Base-by-base conservation (phyloP, 1,284 basidiomycete species). In the Chiua sp. region DNA sequence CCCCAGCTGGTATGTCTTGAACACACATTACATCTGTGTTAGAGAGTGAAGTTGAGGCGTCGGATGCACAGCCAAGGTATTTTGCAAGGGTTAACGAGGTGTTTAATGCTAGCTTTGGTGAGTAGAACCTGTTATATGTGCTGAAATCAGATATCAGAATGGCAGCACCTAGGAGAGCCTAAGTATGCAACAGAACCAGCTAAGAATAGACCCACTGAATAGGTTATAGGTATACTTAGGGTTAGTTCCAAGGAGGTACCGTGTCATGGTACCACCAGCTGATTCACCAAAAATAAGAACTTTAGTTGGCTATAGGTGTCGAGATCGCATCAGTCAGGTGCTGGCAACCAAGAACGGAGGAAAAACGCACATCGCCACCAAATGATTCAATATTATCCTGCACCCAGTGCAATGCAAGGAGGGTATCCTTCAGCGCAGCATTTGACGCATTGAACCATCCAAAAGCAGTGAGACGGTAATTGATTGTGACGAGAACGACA, bases 401-500 rank as follows among this genome's bases (percentile, higher is more conserved):
- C 11, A 76, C 71, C 75, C 72, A 74, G 18, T 66, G 59, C 22
- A 66, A 20, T 10, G 69, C 65, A 26, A 68, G 63, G 16, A 71
- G 55, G 28, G 59, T 39, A 50, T 67, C 66, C 47, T 68, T 68
- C 23, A 69, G 56, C 18, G 68, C 63, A 23, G 60, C 57, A 26
- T 68, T 69, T 16, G 66, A 63, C 15, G 62, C 68, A 13, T 67
- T 64, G 51, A 69, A 69, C 68, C 64, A 72, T n/a, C 70, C 68
- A 22, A 72, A 51, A 0, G 55, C 59, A 48, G 22, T 67, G 18
- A 71, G 60, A 20, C 65, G 72, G 57, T 78, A 78, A 57, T 78
- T 77, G 62, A 76, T 72, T 7, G 71, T 70, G 53, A 79, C 74
- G 7, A 80, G 69, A 7, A 79, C 59, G 18, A 69, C 65, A 7